Evolutionary conservation across 1,284 basidiomycete species (phyloP).

Genomic region (Schizophyllum commune): DNA sequence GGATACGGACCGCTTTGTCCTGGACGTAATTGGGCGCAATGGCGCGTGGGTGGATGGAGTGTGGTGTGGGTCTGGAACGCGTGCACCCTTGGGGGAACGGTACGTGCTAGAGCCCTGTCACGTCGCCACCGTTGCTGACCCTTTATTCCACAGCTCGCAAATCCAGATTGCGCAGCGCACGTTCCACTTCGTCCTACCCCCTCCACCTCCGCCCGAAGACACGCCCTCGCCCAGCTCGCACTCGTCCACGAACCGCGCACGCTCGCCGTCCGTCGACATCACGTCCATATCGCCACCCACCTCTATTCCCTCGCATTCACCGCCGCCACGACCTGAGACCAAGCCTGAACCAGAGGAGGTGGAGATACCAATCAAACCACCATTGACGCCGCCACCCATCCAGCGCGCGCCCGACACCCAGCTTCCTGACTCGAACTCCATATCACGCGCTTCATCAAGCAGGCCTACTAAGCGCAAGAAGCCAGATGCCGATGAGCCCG

Average conservation of each 20-base stretch:
- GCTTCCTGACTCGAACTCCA: conserved; percentile 16
- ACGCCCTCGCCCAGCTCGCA: conserved; percentile 69
- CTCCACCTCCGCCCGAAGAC: conserved; percentile 63
- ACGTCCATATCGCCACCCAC: conserved; percentile 78
- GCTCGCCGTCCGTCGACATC: conserved; percentile 70
- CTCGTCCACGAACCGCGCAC: conserved; percentile 48
- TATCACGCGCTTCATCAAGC: conserved; percentile 16
- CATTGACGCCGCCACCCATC: conserved; percentile 10
- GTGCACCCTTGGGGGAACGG: conserved; percentile 79
- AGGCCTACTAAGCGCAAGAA: conserved; percentile 58
- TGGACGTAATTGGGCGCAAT: conserved; percentile 90
- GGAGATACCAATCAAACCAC: conserved; percentile 7
- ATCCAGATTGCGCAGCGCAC: conserved; percentile 98
- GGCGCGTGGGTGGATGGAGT: conserved; percentile 97
- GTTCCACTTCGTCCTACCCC: conserved; percentile 93
- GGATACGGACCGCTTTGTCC: conserved; percentile 81
- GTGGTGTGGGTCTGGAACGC: conserved; percentile 85
- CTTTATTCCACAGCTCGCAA: conserved; percentile 64
- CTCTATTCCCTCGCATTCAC: conserved; percentile 65
- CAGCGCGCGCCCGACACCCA: conserved; percentile 12
- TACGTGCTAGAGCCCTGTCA: conserved; percentile 27
- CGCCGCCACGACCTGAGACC: conserved; percentile 32
- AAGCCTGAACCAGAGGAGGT: conserved; percentile 17
- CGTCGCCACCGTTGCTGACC: conserved; percentile 7
- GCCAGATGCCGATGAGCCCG: conserved; percentile 33